These are phyloP conservation scores for Arthrinium phaeospermum DNA, from an alignment of 2,329 filamentous ascomycete species.

Conservation along the genomic window DNA sequence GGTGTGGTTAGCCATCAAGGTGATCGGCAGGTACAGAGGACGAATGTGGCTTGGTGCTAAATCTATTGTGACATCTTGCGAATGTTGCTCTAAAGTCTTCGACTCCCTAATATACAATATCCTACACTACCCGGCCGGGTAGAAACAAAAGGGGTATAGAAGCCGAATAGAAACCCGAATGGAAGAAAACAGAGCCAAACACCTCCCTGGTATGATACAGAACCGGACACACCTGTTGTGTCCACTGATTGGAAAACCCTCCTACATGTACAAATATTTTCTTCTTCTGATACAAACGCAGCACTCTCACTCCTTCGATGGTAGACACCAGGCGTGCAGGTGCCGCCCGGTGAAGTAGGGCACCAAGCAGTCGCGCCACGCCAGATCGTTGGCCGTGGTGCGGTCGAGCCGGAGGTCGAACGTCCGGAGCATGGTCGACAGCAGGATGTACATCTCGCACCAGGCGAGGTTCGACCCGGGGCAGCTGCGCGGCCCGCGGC, in stretches of 20 bases:
- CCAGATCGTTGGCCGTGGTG: constrained; percentile 11
- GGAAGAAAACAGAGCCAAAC: neutral
- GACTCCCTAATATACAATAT: neutral
- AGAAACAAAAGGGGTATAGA: constrained; percentile 5
- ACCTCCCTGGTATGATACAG: neutral
- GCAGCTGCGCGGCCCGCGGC: constrained; percentile 22
- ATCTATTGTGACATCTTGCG: neutral
- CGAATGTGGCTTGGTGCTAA: neutral
- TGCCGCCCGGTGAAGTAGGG: constrained; percentile 10
- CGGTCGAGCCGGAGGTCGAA: constrained; percentile 18
- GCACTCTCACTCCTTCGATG: neutral
- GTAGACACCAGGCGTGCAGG: constrained; percentile 15
- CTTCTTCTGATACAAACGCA: neutral
- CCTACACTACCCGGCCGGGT: neutral
- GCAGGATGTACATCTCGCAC: constrained; percentile 21
- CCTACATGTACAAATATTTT: neutral
- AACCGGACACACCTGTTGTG: neutral
- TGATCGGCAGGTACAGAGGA: neutral
- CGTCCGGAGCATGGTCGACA: constrained; percentile 9
- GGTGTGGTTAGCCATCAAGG: neutral
- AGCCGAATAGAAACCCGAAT: neutral
- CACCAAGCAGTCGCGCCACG: constrained; percentile 20
- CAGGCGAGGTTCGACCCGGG: constrained; percentile 19
- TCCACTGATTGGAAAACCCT: neutral
- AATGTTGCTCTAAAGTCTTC: neutral